Conservation (phyloP, 805 yeast genomes). For the Metschnikowia cubensis region DNA sequence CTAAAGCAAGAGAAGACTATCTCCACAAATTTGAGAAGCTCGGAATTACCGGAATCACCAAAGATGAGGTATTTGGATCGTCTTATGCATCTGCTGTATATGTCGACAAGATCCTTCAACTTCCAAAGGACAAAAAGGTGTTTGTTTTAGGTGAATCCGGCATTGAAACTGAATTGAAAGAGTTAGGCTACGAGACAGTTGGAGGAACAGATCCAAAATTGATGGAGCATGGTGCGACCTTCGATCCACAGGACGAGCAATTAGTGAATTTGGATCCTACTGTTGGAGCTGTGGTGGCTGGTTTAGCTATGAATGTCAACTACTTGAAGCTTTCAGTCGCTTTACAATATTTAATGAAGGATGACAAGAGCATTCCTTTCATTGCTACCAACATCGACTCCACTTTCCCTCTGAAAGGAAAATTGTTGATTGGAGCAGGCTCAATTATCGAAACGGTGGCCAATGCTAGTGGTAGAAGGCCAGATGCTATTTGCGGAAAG, state of each 20-base stretch:
- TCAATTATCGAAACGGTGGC: slow-evolving; percentile 77
- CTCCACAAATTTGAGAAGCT: slow-evolving; percentile 64
- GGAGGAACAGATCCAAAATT: slow-evolving; percentile 81
- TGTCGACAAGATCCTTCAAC: slow-evolving; percentile 65
- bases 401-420: slow-evolving; percentile 87
- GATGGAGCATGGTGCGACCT: slow-evolving; percentile 40
- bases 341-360: slow-evolving; percentile 68
- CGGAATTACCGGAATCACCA: slow-evolving; percentile 46
- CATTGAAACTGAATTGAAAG: slow-evolving; percentile 70
- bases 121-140: slow-evolving; percentile 73
- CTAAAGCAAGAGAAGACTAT: slow-evolving; percentile 80
- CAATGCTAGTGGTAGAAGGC: slow-evolving; percentile 72
- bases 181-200: slow-evolving; percentile 66
- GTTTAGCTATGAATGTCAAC: slow-evolving; percentile 72
- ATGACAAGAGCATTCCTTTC: slow-evolving; percentile 57
- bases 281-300: slow-evolving; percentile 89
- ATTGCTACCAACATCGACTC: slow-evolving; percentile 94
- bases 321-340: slow-evolving; percentile 80
- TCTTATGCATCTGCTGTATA: slow-evolving; percentile 91
- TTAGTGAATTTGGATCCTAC: slow-evolving; percentile 58
- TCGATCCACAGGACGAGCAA: slow-evolving; percentile 53
- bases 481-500: slow-evolving; percentile 83
- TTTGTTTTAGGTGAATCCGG: slow-evolving; percentile 91
- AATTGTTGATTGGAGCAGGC: slow-evolving; percentile 92
- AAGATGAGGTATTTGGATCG: slow-evolving; percentile 82